Conservation (phyloP, 345 rosid species). For the Citrus unshiu region DNA sequence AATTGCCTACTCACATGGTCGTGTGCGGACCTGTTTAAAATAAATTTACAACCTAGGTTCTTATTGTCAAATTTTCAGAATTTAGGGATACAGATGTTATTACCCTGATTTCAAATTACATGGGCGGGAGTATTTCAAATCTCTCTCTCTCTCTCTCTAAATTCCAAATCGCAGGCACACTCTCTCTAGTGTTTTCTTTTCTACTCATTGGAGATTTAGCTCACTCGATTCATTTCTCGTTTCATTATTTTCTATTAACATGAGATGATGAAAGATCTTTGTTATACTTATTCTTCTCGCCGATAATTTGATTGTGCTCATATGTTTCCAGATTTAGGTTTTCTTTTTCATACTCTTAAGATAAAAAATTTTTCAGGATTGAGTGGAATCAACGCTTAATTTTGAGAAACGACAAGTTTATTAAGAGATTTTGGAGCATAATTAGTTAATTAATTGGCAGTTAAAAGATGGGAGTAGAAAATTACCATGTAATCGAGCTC, state of each 20-base stretch:
- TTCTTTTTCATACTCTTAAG: background rate
- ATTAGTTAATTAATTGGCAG: background rate
- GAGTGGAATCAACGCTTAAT: background rate
- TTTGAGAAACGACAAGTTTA: background rate
- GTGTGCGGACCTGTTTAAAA: too few relatives aligned
- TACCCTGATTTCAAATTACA: background rate
- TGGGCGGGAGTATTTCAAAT: background rate
- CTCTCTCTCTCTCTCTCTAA: background rate
- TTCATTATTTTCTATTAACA: too few relatives aligned
- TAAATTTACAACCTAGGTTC: too few relatives aligned
- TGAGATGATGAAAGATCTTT: background rate
- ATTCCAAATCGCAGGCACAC: background rate
- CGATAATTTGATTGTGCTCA: background rate
- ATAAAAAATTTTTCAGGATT: background rate
- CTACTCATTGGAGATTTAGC: background rate
- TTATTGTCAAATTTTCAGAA: too few relatives aligned
- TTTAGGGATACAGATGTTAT: background rate
- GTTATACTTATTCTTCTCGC: background rate
- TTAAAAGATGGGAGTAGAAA: conserved; percentile 66
- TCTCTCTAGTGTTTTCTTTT: background rate
- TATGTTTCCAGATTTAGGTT: background rate
- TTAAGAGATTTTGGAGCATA: background rate
- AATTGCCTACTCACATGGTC: too few relatives aligned
- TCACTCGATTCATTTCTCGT: background rate
- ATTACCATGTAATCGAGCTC: conserved; percentile 91